Conservation (phyloP, 352 stramenopile species). For the Blastocystis sp. region DNA sequence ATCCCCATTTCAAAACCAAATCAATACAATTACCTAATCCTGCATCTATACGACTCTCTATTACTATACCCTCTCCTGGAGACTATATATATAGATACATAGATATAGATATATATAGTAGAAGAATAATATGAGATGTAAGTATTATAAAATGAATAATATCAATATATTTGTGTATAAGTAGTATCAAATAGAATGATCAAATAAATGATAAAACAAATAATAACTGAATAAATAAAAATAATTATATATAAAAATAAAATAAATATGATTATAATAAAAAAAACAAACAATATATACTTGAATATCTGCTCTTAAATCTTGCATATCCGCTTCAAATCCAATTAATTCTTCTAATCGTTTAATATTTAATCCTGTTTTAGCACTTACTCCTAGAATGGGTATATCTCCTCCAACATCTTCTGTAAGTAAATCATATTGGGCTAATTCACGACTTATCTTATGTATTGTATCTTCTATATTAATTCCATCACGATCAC, state of each 20-base stretch:
- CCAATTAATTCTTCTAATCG: conserved; percentile 83
- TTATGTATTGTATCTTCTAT: conserved; percentile 46
- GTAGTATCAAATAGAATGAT: too few relatives aligned
- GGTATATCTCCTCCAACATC: conserved; percentile 75
- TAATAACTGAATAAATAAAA: too few relatives aligned
- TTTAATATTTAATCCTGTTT: conserved; percentile 73
- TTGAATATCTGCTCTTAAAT: conserved; percentile 71
- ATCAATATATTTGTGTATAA: too few relatives aligned
- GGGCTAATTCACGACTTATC: conserved; percentile 54
- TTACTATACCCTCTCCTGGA: conserved; percentile 70
- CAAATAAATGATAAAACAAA: too few relatives aligned
- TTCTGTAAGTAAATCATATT: conserved; percentile 74
- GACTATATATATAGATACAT: too few relatives aligned
- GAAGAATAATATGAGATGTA: too few relatives aligned
- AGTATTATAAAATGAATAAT: too few relatives aligned
- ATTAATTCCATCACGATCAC: conserved; percentile 60
- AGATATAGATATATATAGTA: too few relatives aligned
- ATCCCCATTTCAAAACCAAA: conserved; percentile 82
- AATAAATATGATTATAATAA: too few relatives aligned
- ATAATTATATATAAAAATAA: too few relatives aligned
- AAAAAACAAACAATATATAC: background rate
- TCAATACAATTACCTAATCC: conserved; percentile 77
- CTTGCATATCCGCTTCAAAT: conserved; percentile 79
- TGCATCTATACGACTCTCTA: conserved; percentile 78
- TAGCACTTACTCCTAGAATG: conserved; percentile 78